These are phyloP conservation scores for Ramaria rubella DNA, from an alignment of 768 basidiomycete species.

Conservation along the genomic window DNA sequence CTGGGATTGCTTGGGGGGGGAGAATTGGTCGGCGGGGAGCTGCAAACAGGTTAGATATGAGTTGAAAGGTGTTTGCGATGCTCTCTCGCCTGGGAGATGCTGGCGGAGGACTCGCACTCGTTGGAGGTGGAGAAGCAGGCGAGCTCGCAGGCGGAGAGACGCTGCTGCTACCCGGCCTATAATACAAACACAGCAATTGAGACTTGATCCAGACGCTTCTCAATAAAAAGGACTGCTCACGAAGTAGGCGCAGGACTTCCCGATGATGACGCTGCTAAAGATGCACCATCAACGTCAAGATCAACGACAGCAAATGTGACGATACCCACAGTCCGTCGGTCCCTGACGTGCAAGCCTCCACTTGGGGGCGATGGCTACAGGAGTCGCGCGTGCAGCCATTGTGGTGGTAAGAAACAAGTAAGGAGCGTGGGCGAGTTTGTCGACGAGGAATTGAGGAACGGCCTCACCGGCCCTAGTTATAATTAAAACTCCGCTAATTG, in stretches of 20 bases:
- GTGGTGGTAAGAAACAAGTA: background rate
- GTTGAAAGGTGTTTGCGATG: background rate
- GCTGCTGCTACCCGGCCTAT: background rate
- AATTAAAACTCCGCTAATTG: background rate
- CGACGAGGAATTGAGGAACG: background rate
- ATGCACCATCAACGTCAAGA: too few species aligned
- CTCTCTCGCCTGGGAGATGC: background rate
- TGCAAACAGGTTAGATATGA: background rate
- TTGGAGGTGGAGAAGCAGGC: background rate
- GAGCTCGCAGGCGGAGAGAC: background rate
- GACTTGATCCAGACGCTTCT: too few species aligned
- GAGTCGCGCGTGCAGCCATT: background rate
- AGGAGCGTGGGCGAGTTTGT: slow-evolving; percentile 1
- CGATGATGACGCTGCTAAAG: too few species aligned
- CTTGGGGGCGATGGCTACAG: background rate
- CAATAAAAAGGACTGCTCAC: too few species aligned
- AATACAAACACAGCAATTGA: background rate
- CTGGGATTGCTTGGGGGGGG: background rate
- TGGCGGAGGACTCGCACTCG: background rate
- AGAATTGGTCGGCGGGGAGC: too few species aligned
- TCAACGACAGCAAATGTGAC: too few species aligned
- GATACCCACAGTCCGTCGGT: too few species aligned
- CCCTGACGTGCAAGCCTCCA: background rate
- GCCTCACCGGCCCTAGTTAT: too few species aligned
- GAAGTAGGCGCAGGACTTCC: too few species aligned